phyloP scores from a whole-genome alignment of 116 monocot genomes.

The Iris pallida region DNA sequence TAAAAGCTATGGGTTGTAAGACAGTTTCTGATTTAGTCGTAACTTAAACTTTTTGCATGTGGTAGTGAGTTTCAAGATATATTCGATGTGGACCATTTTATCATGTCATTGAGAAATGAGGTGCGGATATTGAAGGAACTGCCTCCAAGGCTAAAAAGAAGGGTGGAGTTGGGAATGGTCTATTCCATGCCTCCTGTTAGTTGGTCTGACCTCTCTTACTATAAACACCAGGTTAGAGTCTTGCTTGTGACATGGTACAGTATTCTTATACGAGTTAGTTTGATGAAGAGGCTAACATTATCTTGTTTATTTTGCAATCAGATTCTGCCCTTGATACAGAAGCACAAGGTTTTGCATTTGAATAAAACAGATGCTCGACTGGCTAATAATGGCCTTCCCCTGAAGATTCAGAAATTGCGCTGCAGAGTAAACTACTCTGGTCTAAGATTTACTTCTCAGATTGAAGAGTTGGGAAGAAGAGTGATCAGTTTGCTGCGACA shows the following conservation, averaged over 20 bases:
- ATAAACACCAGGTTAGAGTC: slow-evolving; percentile 47
- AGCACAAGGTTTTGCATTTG: slow-evolving; percentile 54
- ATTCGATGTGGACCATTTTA: slow-evolving; percentile 90
- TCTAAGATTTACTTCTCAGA: slow-evolving; percentile 44
- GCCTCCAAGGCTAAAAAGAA: slow-evolving; percentile 66
- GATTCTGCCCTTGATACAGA: slow-evolving; percentile 52
- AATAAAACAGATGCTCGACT: slow-evolving; percentile 58
- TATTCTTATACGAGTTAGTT: background rate
- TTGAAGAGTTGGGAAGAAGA: slow-evolving; percentile 47
- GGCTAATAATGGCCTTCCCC: slow-evolving; percentile 51
- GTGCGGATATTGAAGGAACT: slow-evolving; percentile 79
- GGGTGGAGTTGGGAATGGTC: slow-evolving; percentile 51
- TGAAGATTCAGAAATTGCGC: slow-evolving; percentile 43
- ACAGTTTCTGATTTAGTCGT: background rate
- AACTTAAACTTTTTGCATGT: background rate
- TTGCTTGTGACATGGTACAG: background rate
- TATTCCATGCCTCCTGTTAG: slow-evolving; percentile 78
- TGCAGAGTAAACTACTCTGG: slow-evolving; percentile 49
- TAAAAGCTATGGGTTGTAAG: background rate
- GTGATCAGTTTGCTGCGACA: slow-evolving; percentile 36
- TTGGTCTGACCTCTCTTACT: slow-evolving; percentile 82
- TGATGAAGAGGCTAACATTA: background rate
- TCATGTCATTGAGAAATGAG: slow-evolving; percentile 75
- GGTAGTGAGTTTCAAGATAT: slow-evolving; percentile 84
- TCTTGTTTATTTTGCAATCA: slow-evolving; percentile 9